Evolutionary conservation across 2,329 filamentous ascomycete species (phyloP).

Genomic region (Cercospora citrullina): DNA sequence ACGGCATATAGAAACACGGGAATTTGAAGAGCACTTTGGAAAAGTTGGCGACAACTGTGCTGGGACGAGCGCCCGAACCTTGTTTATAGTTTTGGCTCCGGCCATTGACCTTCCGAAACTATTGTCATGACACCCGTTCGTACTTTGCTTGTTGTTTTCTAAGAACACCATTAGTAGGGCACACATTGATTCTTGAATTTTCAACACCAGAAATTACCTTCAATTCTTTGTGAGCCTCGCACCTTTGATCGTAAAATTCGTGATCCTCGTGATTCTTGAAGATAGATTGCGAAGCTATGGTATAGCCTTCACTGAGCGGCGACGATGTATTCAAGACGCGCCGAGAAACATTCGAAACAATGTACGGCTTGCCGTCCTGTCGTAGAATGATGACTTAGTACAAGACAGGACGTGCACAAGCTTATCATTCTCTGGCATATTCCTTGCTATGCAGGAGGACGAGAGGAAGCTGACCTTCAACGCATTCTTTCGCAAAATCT

Average conservation of each 20-base stretch:
- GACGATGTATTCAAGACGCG: constrained; percentile 32
- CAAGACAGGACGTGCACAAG: neutral
- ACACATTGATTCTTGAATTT: neutral
- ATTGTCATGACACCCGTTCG: constrained; percentile 34
- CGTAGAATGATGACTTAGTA: neutral
- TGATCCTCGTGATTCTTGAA: constrained; percentile 67
- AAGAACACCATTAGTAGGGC: neutral
- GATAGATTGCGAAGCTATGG: constrained; percentile 62
- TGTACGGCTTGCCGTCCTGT: constrained; percentile 70
- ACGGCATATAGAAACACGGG: neutral
- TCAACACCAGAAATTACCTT: constrained; percentile 37
- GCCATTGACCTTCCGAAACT: constrained; percentile 35
- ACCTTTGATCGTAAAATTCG: constrained; percentile 67
- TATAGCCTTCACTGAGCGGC: constrained; percentile 64
- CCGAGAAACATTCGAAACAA: constrained; percentile 49
- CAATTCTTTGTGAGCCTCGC: constrained; percentile 56
- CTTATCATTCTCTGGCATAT: neutral
- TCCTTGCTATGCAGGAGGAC: neutral
- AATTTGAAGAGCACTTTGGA: neutral
- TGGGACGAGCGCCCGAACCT: neutral
- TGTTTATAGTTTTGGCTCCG: constrained; percentile 27
- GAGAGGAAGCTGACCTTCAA: constrained; percentile 40
- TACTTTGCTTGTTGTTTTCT: constrained; percentile 34
- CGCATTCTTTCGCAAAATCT: constrained; percentile 46
- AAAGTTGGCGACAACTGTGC: neutral